Evolutionary conservation across 208 protist genomes (phyloP).

Genomic region (Porcisia hertigi): DNA sequence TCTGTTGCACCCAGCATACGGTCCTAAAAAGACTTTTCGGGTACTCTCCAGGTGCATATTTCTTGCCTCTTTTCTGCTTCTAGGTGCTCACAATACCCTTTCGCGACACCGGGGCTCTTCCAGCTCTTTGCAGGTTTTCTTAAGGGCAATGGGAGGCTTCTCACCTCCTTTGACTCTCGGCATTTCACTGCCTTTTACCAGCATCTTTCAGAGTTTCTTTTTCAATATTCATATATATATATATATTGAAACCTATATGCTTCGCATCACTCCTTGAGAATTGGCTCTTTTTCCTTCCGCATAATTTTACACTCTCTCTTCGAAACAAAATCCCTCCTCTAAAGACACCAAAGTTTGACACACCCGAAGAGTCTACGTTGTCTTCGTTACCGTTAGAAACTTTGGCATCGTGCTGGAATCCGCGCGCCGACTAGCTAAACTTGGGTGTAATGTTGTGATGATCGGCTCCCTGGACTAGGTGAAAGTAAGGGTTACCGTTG

Average conservation of each 20-base stretch:
- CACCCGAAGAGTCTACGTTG: slow-evolving; percentile 29
- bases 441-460: slow-evolving; percentile 60
- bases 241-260: not conserved
- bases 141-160: not conserved
- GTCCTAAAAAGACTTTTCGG: not conserved
- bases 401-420: slow-evolving; percentile 82
- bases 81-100: not conserved
- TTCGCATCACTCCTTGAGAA: too few relatives aligned
- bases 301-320: not conserved
- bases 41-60: not conserved
- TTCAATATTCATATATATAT: too few relatives aligned
- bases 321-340: not conserved
- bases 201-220: not conserved
- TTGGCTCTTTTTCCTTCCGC: not conserved
- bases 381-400: slow-evolving; percentile 82
- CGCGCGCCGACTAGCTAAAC: slow-evolving; percentile 51
- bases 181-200: not conserved
- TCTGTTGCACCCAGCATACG: not conserved
- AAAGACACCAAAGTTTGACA: not conserved
- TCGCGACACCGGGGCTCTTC: not conserved
- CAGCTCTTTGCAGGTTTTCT: slow-evolving; percentile 9
- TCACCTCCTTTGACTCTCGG: not conserved
- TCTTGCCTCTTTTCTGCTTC: not conserved
- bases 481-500: slow-evolving; percentile 45
- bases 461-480: slow-evolving; percentile 52